Evolutionary conservation across 495 filamentous ascomycete genomes (phyloP).

Genomic region (Hypoxylon perforatum): DNA sequence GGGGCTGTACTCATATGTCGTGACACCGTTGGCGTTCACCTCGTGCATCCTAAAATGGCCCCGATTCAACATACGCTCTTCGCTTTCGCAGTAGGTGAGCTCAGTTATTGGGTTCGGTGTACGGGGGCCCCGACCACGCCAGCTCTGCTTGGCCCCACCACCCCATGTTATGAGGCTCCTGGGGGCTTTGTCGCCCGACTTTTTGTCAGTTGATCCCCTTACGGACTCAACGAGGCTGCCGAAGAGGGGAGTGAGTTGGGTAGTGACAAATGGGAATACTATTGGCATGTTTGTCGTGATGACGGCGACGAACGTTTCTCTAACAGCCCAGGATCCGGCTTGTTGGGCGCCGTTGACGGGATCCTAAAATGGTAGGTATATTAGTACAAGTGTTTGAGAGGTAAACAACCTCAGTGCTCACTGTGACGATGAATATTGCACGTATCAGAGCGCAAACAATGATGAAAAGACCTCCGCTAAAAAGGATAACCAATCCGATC

Average conservation of each 20-base stretch:
- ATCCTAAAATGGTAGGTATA: conserved; percentile 43
- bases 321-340: conserved; percentile 61
- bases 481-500: conserved; percentile 57
- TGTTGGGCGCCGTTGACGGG: conserved; percentile 59
- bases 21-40: background rate
- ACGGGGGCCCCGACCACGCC: background rate
- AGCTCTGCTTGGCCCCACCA: background rate
- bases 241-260: conserved; percentile 50
- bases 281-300: conserved; percentile 66
- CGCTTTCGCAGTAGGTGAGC: background rate
- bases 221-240: conserved; percentile 37
- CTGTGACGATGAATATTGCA: conserved; percentile 61
- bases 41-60: background rate
- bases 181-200: background rate
- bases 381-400: background rate
- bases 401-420: conserved; percentile 32
- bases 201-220: background rate
- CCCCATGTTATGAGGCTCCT: conserved; percentile 7
- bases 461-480: conserved; percentile 63
- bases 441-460: conserved; percentile 61
- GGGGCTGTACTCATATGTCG: background rate
- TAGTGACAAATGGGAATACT: conserved; percentile 59
- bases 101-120: background rate
- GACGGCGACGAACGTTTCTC: conserved; percentile 65
- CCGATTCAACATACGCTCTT: background rate